These are phyloP conservation scores for Colletotrichum sp. DNA, from an alignment of 2,329 filamentous ascomycete species.

Conservation along the genomic window DNA sequence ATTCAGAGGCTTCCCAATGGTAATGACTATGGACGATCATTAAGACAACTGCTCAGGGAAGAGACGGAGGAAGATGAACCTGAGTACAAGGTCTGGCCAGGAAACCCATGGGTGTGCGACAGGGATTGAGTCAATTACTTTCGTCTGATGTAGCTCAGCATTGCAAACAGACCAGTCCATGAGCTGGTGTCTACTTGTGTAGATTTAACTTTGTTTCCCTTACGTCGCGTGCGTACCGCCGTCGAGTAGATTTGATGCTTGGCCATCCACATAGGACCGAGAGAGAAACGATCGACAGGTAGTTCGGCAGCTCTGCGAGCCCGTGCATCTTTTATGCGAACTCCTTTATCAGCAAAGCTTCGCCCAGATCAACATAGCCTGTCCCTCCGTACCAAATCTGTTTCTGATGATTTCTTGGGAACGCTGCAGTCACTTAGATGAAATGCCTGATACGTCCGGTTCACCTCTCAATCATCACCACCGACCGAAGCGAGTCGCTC, in stretches of 20 bases:
- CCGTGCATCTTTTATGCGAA: background rate
- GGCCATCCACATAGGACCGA: background rate
- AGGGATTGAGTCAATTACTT: background rate
- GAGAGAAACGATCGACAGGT: background rate
- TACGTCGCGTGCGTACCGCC: background rate
- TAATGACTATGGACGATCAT: background rate
- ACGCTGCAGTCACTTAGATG: background rate
- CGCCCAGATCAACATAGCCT: rapidly evolving
- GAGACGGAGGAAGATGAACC: background rate
- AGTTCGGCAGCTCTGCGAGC: background rate
- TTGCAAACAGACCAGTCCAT: background rate
- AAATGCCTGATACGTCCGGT: background rate
- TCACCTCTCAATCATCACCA: background rate
- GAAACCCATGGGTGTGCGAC: background rate
- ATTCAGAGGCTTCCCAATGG: background rate
- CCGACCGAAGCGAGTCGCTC: background rate
- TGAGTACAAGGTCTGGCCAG: background rate
- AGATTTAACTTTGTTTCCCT: background rate
- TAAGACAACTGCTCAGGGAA: background rate
- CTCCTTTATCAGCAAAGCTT: background rate
- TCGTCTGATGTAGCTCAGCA: background rate
- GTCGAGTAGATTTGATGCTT: background rate
- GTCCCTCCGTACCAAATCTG: background rate
- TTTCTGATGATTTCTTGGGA: background rate
- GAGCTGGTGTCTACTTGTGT: background rate